Percentiles rank a stretch among this genome's conserved stretches.
phyloP scores from a whole-genome alignment of 176 grass and related monocot genomes.

The Ananas comosus region DNA sequence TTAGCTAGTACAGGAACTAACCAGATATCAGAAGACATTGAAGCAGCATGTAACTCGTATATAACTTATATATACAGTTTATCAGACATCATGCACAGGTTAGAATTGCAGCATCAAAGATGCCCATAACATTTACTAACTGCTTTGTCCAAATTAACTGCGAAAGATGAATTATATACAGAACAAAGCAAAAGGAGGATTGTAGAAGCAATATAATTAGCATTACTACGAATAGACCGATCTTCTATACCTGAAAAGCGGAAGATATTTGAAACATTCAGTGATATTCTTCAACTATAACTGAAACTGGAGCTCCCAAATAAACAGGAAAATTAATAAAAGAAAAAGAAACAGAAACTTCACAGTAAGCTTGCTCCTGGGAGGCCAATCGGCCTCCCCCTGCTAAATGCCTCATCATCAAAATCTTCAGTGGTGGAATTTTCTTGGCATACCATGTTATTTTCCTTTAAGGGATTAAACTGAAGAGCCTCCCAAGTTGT shows the following conservation, averaged over 20 bases:
- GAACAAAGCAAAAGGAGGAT: too few species aligned
- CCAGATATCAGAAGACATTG: too few species aligned
- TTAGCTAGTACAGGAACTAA: too few species aligned
- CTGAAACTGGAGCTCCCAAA: not conserved
- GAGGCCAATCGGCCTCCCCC: slow-evolving; percentile 19
- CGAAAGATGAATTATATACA: too few species aligned
- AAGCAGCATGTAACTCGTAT: too few species aligned
- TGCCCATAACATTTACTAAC: too few species aligned
- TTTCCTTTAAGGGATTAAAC: slow-evolving; percentile 21
- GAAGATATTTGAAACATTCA: not conserved
- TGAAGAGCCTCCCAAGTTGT: slow-evolving; percentile 17
- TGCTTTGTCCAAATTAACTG: too few species aligned
- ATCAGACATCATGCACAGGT: too few species aligned
- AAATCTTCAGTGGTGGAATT: slow-evolving; percentile 46
- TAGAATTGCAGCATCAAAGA: too few species aligned
- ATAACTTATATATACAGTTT: too few species aligned
- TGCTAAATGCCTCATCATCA: slow-evolving; percentile 40
- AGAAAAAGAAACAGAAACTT: slow-evolving; percentile 23
- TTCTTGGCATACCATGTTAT: slow-evolving; percentile 36
- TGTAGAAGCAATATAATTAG: too few species aligned
- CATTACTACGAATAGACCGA: too few species aligned
- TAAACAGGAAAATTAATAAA: not conserved
- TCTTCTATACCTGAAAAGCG: not conserved
- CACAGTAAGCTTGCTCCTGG: slow-evolving; percentile 29
- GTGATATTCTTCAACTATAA: not conserved